Evolutionary conservation across 495 filamentous ascomycete species (phyloP), one percentile per base, ranked within the genome.

Genomic region (Cairneyella variabilis): DNA sequence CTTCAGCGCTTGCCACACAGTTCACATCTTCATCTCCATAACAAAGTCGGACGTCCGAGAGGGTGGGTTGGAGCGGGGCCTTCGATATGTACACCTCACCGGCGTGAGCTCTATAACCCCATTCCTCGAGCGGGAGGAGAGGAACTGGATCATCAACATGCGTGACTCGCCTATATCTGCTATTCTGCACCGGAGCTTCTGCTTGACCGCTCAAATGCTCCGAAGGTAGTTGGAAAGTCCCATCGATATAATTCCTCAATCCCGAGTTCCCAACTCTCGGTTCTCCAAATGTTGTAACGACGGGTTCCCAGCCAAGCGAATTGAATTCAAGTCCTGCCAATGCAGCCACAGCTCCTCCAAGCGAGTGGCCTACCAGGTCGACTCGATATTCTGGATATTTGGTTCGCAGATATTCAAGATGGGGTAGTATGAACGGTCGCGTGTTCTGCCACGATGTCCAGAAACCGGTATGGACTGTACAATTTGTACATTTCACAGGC

Each of bases 381-480:
- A 98, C 68, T 22, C 77, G 66, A 59, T 96, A 92, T 7, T 78
- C 71, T 0, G 88, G 88, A 65, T 92, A 79, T 51, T 72, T 62
- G 3, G 61, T 60, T 16, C 70, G 60, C 8, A 71, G 14, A 3
- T 58, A 53, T 49, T 71, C 63, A 12, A 96, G 67, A 34, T 78
- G 71, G 0, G 82, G 76, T 0, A 93, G 61, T 4, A 96, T 76
- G 11, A 71, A 66, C 11, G 74, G 64, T 42, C 87, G 81, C 0
- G 90, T 86, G 58, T 83, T 80, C 27, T 74, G 67, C 92, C 92
- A 98, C 6, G 89, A 89, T 20, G 75, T 72, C 65, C 90, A 79
- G 69, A 98, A 98, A 14, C 93, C 93, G 22, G 83, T 82, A 65
- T 98, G 93, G 12, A 97, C 95, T 14, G 85, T 93, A 69, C 93